Evolutionary conservation across 768 basidiomycete species (phyloP).

Genomic region (Pleurotus tuoliensis): DNA sequence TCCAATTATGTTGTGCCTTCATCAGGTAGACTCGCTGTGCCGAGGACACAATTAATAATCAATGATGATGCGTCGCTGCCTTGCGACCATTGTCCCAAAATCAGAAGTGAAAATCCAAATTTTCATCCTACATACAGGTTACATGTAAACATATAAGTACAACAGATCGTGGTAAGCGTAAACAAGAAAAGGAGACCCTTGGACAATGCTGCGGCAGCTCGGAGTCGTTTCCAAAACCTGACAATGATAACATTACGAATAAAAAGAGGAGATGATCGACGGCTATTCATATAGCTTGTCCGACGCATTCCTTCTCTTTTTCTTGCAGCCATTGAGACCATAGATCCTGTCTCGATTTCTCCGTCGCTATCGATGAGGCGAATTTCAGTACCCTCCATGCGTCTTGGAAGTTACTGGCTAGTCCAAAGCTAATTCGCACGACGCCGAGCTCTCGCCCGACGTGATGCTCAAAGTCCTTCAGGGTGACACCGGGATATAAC

Average conservation of each 20-base stretch:
- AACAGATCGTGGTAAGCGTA: slow-evolving; percentile 4
- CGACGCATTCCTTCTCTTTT: slow-evolving; percentile 17
- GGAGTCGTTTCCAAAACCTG: background rate
- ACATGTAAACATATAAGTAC: slow-evolving; percentile 7
- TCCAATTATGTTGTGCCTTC: too few relatives aligned
- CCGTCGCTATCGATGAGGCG: slow-evolving; percentile 39
- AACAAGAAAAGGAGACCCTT: background rate
- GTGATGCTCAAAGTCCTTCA: slow-evolving; percentile 54
- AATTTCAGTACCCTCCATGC: slow-evolving; percentile 56
- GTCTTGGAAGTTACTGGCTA: slow-evolving; percentile 77
- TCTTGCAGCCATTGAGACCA: slow-evolving; percentile 37
- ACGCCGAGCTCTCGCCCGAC: slow-evolving; percentile 72
- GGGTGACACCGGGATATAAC: slow-evolving; percentile 55
- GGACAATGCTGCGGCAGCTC: background rate
- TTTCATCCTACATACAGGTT: slow-evolving; percentile 1
- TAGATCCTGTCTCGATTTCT: slow-evolving; percentile 28
- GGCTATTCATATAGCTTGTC: slow-evolving; percentile 27
- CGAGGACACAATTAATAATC: too few relatives aligned
- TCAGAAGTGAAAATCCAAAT: background rate
- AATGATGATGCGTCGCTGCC: too few relatives aligned
- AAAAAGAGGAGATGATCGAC: slow-evolving; percentile 3
- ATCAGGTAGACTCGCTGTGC: too few relatives aligned
- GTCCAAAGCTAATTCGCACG: slow-evolving; percentile 72
- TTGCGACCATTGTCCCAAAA: too few relatives aligned
- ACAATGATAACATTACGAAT: slow-evolving; percentile 3